These are phyloP conservation scores for Angomonas deanei DNA, from an alignment of 208 protist genomes.

Conservation along the genomic window DNA sequence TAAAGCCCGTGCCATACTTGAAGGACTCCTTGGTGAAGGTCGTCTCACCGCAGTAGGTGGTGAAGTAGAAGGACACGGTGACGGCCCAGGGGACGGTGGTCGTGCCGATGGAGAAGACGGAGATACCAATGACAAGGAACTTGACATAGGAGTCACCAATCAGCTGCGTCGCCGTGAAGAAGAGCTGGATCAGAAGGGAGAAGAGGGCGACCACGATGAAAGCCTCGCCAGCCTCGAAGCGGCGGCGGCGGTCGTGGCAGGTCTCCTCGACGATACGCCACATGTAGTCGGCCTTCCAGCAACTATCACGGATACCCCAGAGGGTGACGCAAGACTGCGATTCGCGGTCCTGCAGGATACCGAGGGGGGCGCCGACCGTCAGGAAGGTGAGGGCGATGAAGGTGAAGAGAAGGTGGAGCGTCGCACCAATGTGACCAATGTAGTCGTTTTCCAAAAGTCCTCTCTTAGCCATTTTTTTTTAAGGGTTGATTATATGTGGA, in stretches of 20 bases:
- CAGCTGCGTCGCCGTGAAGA: slow-evolving; percentile 27
- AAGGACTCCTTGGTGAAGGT: slow-evolving; percentile 21
- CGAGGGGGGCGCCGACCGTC: slow-evolving; percentile 39
- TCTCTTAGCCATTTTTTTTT: slow-evolving; percentile 11
- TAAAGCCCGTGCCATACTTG: slow-evolving; percentile 43
- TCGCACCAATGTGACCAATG: slow-evolving; percentile 41
- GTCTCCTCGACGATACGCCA: slow-evolving; percentile 32
- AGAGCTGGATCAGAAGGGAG: slow-evolving; percentile 22
- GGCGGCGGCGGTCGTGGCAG: slow-evolving; percentile 29
- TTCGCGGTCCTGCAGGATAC: slow-evolving; percentile 25
- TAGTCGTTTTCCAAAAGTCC: slow-evolving; percentile 49
- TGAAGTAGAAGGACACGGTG: slow-evolving; percentile 49
- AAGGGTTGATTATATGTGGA: neutral
- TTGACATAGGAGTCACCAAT: slow-evolving; percentile 29
- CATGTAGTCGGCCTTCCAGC: slow-evolving; percentile 37
- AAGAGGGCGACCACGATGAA: slow-evolving; percentile 54
- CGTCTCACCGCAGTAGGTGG: slow-evolving; percentile 39
- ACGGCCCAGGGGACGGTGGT: slow-evolving; percentile 46
- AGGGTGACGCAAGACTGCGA: slow-evolving; percentile 37
- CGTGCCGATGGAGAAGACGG: slow-evolving; percentile 33
- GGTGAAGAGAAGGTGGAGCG: slow-evolving; percentile 31
- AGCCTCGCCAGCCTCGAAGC: slow-evolving; percentile 45
- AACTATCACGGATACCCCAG: slow-evolving; percentile 42
- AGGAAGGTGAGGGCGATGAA: slow-evolving; percentile 38
- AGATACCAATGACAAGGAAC: slow-evolving; percentile 17